Conservation (phyloP, 2,329 filamentous ascomycete genomes). For the Emmonsiellopsis sp. region DNA sequence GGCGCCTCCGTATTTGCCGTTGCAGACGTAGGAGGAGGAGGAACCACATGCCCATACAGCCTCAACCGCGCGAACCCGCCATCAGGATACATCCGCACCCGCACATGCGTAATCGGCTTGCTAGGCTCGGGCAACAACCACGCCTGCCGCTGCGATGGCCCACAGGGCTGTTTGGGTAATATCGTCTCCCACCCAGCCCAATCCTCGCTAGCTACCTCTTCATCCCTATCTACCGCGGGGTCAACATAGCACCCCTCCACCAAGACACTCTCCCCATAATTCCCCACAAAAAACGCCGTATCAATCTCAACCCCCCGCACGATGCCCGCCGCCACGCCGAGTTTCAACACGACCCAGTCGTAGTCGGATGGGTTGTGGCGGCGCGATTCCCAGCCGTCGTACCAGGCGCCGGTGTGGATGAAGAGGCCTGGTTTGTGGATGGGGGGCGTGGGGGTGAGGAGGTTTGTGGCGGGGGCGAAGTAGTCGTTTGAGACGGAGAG, state of each 20-base stretch:
- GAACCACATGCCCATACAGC: constrained; percentile 34
- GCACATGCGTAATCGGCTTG: constrained; percentile 33
- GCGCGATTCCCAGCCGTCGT: constrained; percentile 57
- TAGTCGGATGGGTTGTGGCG: constrained; percentile 50
- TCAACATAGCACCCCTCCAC: constrained; percentile 27
- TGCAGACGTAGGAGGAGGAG: constrained; percentile 6
- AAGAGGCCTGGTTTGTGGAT: constrained; percentile 51
- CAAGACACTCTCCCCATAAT: constrained; percentile 35
- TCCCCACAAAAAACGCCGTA: constrained; percentile 38
- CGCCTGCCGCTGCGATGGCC: constrained; percentile 33
- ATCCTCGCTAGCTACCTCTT: constrained; percentile 22
- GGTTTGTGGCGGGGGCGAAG: constrained; percentile 52
- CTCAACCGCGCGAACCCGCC: constrained; percentile 36
- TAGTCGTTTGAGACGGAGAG: constrained; percentile 52
- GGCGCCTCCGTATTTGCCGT: constrained; percentile 6
- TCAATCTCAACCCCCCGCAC: constrained; percentile 38
- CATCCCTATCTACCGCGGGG: constrained; percentile 13
- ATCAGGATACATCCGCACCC: constrained; percentile 38
- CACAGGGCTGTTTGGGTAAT: constrained; percentile 29
- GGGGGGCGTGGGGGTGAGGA: constrained; percentile 48
- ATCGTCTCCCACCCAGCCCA: constrained; percentile 32
- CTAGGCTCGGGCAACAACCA: constrained; percentile 28
- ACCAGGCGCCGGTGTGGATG: constrained; percentile 53
- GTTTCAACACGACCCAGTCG: constrained; percentile 52
- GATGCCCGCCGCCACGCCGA: constrained; percentile 41